Evolutionary conservation across 1,139 yeast genomes (phyloP).

Genomic region (Schizosaccharomyces versatilis): DNA sequence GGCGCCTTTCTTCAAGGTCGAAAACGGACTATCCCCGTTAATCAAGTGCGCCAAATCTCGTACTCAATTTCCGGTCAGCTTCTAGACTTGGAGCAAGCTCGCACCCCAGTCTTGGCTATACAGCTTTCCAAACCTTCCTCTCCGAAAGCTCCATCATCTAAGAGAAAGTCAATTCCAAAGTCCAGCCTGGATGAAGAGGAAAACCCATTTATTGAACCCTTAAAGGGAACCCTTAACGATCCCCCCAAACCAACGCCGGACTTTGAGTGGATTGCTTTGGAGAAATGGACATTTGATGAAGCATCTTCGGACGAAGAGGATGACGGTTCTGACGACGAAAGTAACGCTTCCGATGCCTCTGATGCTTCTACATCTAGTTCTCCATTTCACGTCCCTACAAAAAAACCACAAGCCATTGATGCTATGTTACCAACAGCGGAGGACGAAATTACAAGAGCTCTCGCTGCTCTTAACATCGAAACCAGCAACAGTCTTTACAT

Average conservation of each 20-base stretch:
- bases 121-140: slow-evolving; percentile 24
- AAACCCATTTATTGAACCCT: not conserved
- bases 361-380: not conserved
- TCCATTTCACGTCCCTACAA: not conserved
- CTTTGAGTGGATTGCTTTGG: slow-evolving; percentile 34
- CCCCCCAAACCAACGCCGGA: slow-evolving; percentile 5
- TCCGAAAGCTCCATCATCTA: not conserved
- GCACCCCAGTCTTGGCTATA: slow-evolving; percentile 46
- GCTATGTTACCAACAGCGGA: not conserved
- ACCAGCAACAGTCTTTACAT: not conserved
- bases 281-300: slow-evolving; percentile 21
- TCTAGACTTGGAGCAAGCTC: slow-evolving; percentile 40
- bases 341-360: not conserved
- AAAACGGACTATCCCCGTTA: slow-evolving; percentile 22
- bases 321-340: not conserved
- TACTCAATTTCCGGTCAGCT: slow-evolving; percentile 55
- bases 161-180: not conserved
- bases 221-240: not conserved
- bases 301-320: slow-evolving; percentile 12
- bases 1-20: slow-evolving; percentile 17
- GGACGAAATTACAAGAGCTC: not conserved
- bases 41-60: slow-evolving; percentile 26
- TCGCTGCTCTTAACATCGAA: not conserved
- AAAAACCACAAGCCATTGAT: not conserved
- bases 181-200: not conserved